A percentile compares a stretch with the other conserved stretches of the same genome.
Evolutionary conservation across 345 rosid species (phyloP).

Genomic region (Euphorbia pulcherrima): DNA sequence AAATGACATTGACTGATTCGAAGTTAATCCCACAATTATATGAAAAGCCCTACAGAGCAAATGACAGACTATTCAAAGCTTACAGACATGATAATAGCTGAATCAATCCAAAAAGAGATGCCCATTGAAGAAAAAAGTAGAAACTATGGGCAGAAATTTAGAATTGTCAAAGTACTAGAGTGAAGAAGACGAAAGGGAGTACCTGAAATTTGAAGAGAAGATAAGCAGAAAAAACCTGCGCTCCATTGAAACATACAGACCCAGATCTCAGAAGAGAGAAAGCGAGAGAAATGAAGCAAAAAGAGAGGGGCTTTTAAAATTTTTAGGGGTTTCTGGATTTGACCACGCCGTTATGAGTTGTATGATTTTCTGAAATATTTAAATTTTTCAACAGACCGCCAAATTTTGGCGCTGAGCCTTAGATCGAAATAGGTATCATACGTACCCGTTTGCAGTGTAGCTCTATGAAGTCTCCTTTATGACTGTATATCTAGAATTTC

Average conservation of each 20-base stretch:
- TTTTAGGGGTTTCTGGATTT: neutral
- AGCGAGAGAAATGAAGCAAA: neutral
- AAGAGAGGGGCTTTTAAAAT: neutral
- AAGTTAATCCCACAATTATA: neutral
- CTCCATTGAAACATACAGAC: neutral
- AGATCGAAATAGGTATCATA: neutral
- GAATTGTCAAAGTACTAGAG: neutral
- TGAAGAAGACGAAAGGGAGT: neutral
- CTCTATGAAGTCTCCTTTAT: neutral
- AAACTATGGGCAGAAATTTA: neutral
- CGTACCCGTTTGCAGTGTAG: neutral
- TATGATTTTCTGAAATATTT: constrained; percentile 9
- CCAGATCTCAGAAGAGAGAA: constrained; percentile 8
- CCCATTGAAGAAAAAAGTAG: neutral
- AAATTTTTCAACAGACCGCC: constrained; percentile 13
- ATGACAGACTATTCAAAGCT: neutral
- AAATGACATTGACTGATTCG: neutral
- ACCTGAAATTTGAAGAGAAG: constrained; percentile 6
- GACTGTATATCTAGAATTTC: neutral
- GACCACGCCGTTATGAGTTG: neutral
- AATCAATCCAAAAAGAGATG: neutral
- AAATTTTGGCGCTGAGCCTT: constrained; percentile 13
- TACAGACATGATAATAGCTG: neutral
- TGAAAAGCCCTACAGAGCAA: neutral
- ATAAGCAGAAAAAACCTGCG: neutral